Conservation (phyloP, 164 flowering plant genomes). For the Tetracentron sinense region DNA sequence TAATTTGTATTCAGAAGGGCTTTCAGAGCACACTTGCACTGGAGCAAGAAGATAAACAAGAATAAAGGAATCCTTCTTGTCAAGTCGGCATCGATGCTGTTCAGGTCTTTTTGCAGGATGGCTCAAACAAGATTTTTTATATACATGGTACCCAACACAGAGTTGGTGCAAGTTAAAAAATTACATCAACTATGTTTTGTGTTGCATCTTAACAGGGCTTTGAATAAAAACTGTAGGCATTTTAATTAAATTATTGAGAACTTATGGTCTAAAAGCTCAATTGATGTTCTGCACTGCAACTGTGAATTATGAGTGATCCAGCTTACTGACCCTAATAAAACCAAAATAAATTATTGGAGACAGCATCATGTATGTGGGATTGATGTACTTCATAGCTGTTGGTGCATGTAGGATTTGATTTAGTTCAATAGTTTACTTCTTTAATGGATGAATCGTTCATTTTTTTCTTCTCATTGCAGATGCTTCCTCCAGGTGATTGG, state of each 20-base stretch:
- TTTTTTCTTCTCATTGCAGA: conserved; percentile 33
- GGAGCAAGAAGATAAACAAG: no score
- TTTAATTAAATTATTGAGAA: no score
- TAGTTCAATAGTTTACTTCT: neutral
- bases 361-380: neutral
- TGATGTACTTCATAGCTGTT: neutral
- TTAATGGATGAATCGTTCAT: neutral
- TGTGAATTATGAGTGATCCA: neutral
- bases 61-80: no score
- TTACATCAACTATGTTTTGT: no score
- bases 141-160: no score
- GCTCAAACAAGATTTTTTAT: no score
- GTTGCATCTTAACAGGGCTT: neutral
- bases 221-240: neutral
- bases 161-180: no score
- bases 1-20: no score
- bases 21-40: no score
- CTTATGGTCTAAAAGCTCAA: neutral
- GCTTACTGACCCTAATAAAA: neutral
- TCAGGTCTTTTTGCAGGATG: no score
- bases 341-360: neutral
- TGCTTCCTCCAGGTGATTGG: conserved; percentile 66
- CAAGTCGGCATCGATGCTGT: no score
- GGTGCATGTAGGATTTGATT: neutral
- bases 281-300: neutral